Conservation (phyloP, 768 basidiomycete genomes). For the Cystobasidium onofrii region DNA sequence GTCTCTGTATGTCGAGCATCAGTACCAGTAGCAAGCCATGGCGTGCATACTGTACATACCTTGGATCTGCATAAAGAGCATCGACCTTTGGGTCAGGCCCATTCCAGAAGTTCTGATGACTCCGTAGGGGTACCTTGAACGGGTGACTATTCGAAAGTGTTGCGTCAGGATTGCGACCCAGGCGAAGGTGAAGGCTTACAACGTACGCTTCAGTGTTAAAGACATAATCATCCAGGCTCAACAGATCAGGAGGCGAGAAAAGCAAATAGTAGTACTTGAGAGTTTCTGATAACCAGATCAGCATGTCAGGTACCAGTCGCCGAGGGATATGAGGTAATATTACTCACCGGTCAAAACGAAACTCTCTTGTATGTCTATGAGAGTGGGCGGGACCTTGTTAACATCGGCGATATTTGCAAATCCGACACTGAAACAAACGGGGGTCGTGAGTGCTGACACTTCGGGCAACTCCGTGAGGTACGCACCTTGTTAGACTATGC, state of each 20-base stretch:
- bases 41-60: not conserved
- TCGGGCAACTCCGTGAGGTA: constrained; percentile 4
- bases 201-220: constrained; percentile 59
- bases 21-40: not conserved
- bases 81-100: constrained; percentile 19
- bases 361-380: constrained; percentile 43
- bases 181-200: not conserved
- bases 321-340: not conserved
- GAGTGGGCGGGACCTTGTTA: constrained; percentile 29
- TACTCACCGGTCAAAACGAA: constrained; percentile 47
- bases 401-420: constrained; percentile 46
- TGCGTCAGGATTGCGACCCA: not conserved
- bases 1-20: not conserved
- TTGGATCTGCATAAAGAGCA: constrained; percentile 11
- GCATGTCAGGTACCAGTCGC: not conserved
- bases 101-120: constrained; percentile 1
- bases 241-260: constrained; percentile 58
- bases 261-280: constrained; percentile 36
- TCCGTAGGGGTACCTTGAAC: too few species aligned
- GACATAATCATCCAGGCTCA: constrained; percentile 51
- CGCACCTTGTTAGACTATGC: not conserved
- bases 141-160: not conserved
- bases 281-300: not conserved
- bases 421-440: constrained; percentile 42
- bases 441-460: not conserved